These are phyloP conservation scores for Lavandula angustifolia DNA, from an alignment of 257 asterid species.

Conservation along the genomic window DNA sequence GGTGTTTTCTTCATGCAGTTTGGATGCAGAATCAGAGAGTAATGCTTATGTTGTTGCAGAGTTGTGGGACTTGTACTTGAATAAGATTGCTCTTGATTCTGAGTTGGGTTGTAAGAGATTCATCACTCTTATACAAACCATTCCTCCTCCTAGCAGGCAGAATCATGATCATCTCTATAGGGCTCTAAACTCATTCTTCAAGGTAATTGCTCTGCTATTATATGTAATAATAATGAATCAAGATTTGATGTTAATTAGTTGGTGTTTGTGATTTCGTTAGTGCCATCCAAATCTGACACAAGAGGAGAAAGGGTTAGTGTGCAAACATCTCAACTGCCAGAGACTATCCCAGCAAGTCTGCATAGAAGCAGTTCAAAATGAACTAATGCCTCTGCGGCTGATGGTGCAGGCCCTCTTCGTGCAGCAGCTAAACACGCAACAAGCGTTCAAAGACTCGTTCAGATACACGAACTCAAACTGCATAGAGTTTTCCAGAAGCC, in stretches of 20 bases:
- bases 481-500: constrained; percentile 37
- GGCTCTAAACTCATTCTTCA: constrained; percentile 54
- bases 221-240: too few relatives aligned
- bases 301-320: constrained; percentile 58
- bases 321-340: constrained; percentile 72
- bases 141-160: constrained; percentile 59
- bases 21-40: constrained; percentile 37
- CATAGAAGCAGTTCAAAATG: constrained; percentile 71
- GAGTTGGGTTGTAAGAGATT: constrained; percentile 42
- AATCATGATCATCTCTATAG: constrained; percentile 66
- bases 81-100: constrained; percentile 46
- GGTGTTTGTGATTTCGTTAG: constrained; percentile 29
- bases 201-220: constrained; percentile 26
- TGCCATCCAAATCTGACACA: constrained; percentile 55
- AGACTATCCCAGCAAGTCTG: constrained; percentile 65
- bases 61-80: constrained; percentile 65
- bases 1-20: constrained; percentile 45
- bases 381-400: constrained; percentile 66
- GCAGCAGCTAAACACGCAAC: constrained; percentile 73
- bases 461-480: constrained; percentile 28
- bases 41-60: constrained; percentile 42
- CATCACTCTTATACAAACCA: constrained; percentile 54
- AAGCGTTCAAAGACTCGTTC: constrained; percentile 64
- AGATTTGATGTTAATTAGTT: not conserved
- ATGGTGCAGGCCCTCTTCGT: constrained; percentile 76